A percentile compares a stretch with the other conserved stretches of the same genome.
These are phyloP conservation scores for Penicillium griseofulvum DNA, from an alignment of 2,329 filamentous ascomycete genomes.

Conservation along the genomic window DNA sequence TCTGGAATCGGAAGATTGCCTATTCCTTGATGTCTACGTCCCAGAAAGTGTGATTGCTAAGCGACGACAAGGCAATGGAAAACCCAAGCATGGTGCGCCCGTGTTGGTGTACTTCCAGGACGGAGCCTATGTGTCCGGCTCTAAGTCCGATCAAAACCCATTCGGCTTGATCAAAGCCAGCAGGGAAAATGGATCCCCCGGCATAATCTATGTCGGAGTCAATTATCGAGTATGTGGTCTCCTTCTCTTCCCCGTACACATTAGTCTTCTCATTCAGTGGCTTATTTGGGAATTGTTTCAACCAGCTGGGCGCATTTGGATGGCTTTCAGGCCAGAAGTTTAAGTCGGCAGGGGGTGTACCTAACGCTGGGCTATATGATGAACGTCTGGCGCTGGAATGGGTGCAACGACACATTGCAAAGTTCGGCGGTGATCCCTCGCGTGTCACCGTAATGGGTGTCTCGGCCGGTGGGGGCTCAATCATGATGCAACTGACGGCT, in stretches of 20 bases:
- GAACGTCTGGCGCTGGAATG: slow-evolving; percentile 12
- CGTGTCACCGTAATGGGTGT: not conserved
- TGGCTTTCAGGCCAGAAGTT: not conserved
- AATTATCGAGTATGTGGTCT: not conserved
- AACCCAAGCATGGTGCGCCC: not conserved
- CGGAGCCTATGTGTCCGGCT: not conserved
- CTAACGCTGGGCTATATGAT: slow-evolving; percentile 7
- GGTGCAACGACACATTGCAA: slow-evolving; percentile 8
- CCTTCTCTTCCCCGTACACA: not conserved
- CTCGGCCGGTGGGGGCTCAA: not conserved
- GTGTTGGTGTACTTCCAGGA: not conserved
- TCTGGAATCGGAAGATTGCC: not conserved
- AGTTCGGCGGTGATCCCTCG: slow-evolving; percentile 9
- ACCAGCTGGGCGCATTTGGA: not conserved
- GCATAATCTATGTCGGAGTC: not conserved
- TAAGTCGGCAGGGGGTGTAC: not conserved
- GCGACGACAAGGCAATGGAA: too few relatives aligned
- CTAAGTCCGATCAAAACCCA: not conserved
- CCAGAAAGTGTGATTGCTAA: not conserved
- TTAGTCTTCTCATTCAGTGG: not conserved
- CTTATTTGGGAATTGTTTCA: not conserved
- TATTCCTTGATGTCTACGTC: not conserved
- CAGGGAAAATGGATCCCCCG: not conserved
- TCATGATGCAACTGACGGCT: not conserved
- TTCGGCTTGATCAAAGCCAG: not conserved